A percentile compares a stretch with the other conserved stretches of the same genome.
phyloP scores from a whole-genome alignment of 2,329 filamentous ascomycete species.

The Arachnopeziza araneosa region DNA sequence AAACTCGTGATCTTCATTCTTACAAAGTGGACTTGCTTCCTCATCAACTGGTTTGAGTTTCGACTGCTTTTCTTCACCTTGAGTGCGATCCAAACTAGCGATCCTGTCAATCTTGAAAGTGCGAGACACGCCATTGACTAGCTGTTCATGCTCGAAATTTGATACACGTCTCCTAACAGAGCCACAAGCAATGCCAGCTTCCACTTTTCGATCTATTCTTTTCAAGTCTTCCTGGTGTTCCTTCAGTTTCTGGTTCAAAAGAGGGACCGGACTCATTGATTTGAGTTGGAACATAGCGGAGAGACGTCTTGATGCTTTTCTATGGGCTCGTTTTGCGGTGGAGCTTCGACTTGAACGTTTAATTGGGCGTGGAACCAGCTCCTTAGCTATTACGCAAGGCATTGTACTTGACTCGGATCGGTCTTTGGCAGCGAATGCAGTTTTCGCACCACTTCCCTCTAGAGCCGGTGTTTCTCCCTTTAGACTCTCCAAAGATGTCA shows the following conservation, averaged over 20 bases:
- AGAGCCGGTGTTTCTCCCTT: too few relatives aligned
- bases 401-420: background rate
- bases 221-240: conserved; percentile 8
- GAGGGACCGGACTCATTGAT: conserved; percentile 5
- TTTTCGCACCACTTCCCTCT: background rate
- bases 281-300: conserved; percentile 5
- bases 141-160: background rate
- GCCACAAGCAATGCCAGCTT: background rate
- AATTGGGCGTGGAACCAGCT: background rate
- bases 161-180: background rate
- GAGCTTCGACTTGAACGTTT: background rate
- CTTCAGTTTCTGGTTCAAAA: conserved; percentile 7
- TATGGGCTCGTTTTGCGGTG: conserved; percentile 1
- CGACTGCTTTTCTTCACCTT: conserved; percentile 5
- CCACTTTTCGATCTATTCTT: background rate
- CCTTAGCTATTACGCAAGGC: background rate
- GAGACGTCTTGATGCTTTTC: conserved; percentile 7
- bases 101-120: background rate
- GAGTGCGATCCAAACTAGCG: background rate
- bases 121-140: background rate
- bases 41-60: conserved; percentile 10
- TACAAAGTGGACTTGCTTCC: conserved; percentile 1
- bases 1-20: background rate
- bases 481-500: background rate
- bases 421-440: background rate